Evolutionary conservation across 805 yeast genomes (phyloP), one percentile per base, ranked within the genome.

Genomic region (Yamadazyma paraphyllophila): DNA sequence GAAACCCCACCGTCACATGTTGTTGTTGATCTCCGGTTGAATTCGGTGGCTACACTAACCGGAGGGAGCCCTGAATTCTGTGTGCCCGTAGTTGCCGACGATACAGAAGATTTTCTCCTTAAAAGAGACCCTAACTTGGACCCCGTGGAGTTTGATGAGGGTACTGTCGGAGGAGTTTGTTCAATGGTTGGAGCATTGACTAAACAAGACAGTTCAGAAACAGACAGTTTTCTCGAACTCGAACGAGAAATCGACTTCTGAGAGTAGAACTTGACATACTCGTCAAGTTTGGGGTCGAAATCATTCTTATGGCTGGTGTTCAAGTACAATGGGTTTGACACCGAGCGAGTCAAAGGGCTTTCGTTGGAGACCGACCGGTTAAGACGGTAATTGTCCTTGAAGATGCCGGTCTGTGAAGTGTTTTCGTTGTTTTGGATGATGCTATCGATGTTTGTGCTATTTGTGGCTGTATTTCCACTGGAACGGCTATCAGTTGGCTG

Each of bases 271-370:
- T 58, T 62, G 41, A 70, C 60, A 41, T 67, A 71, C 32, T 68
- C 72, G 14, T 62, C 66, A 29, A 71, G 50, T 39, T 65, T 53
- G 3, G 73, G 73, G 44, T 69, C 74, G 15, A 25, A 35, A 15
- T 41, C 39, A 13, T 14, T 15, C 25, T n/a, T 36, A 20, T 13
- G 15, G 14, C n/a, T n/a, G 40, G 6, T 10, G 13, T 4, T 37
- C n/a, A 8, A 31, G 27, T 10, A 5, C 32, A 36, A 11, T 2
- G 40, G 40, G 30, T 37, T 37, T 14, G 32, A 26, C 6, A 37
- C 40, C 10, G 40, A 37, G 12, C 40, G 16, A 9, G 20, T 15
- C 20, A 37, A 15, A 8, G 32, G 40, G 38, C 40, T 37, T 6
- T 38, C 37, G 27, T 42, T 35, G 35, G 35, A 34, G 10, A 26